A percentile compares a stretch with the other conserved stretches of the same genome.
These are phyloP conservation scores for Penicillium sp. DNA, from an alignment of 2,329 filamentous ascomycete genomes.

Conservation along the genomic window DNA sequence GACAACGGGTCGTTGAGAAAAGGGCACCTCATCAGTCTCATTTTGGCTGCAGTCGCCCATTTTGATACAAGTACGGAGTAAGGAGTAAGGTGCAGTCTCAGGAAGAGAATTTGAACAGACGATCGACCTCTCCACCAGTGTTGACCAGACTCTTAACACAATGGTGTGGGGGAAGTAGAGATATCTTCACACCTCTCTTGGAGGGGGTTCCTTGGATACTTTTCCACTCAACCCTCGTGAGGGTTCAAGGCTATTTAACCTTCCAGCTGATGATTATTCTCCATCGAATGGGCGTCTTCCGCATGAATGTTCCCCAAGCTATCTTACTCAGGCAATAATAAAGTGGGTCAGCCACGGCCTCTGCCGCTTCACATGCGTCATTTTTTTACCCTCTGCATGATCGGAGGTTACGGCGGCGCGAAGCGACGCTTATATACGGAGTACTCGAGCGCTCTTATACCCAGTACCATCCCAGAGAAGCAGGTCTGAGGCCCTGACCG, in stretches of 20 bases:
- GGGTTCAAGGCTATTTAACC: background rate
- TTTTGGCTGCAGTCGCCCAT: slow-evolving; percentile 21
- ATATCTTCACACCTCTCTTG: no score
- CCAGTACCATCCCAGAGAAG: slow-evolving; percentile 1
- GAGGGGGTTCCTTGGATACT: no score
- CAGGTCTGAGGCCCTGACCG: background rate
- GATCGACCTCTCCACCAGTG: no score
- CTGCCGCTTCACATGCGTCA: background rate
- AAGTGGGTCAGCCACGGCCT: slow-evolving; percentile 10
- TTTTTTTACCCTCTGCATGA: background rate
- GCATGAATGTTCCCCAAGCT: background rate
- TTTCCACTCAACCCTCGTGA: no score
- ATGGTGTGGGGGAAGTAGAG: no score
- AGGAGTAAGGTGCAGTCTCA: background rate
- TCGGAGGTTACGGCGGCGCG: no score
- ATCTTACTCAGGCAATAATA: slow-evolving; percentile 10
- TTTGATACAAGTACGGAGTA: background rate
- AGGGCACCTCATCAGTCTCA: slow-evolving; percentile 29
- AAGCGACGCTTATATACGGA: no score
- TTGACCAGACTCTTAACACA: no score
- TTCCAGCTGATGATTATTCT: background rate
- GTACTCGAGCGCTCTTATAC: background rate
- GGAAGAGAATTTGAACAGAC: no score
- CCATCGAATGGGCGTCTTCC: no score
- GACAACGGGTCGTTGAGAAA: slow-evolving; percentile 35